Conservation (phyloP, 2,329 filamentous ascomycete species). For the Pseudocercospora cruenta region DNA sequence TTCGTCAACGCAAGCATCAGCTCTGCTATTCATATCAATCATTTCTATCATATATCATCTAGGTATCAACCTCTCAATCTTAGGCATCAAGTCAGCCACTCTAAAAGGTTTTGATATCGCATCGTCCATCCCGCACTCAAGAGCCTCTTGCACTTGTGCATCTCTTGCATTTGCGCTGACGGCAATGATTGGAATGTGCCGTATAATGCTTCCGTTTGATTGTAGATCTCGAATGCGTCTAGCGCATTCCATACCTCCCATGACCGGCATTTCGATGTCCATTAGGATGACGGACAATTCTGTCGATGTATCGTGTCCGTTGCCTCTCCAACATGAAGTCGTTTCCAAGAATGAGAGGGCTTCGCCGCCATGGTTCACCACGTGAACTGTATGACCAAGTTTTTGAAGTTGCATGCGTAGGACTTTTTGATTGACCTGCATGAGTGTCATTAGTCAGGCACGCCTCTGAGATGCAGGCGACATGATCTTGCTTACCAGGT, state of each 20-base stretch:
- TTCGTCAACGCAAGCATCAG: background rate
- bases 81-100: slow-evolving; percentile 28
- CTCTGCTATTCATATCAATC: background rate
- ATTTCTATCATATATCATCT: background rate
- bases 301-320: background rate
- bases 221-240: slow-evolving; percentile 69
- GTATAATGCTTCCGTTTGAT: slow-evolving; percentile 59
- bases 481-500: slow-evolving; percentile 30
- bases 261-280: slow-evolving; percentile 81
- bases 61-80: slow-evolving; percentile 26
- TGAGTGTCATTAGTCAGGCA: no score
- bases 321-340: slow-evolving; percentile 18
- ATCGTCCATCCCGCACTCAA: slow-evolving; percentile 73
- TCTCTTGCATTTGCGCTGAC: slow-evolving; percentile 77
- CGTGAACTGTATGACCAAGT: slow-evolving; percentile 41
- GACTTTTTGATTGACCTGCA: slow-evolving; percentile 44
- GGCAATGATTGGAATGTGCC: slow-evolving; percentile 72
- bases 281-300: slow-evolving; percentile 47
- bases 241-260: slow-evolving; percentile 76
- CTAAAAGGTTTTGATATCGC: slow-evolving; percentile 71
- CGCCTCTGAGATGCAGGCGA: no score
- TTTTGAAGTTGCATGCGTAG: slow-evolving; percentile 45
- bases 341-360: slow-evolving; percentile 41
- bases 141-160: slow-evolving; percentile 70
- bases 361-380: slow-evolving; percentile 46